These are phyloP conservation scores for Phialophora expanda DNA, from an alignment of 2,329 filamentous ascomycete species.

Conservation along the genomic window DNA sequence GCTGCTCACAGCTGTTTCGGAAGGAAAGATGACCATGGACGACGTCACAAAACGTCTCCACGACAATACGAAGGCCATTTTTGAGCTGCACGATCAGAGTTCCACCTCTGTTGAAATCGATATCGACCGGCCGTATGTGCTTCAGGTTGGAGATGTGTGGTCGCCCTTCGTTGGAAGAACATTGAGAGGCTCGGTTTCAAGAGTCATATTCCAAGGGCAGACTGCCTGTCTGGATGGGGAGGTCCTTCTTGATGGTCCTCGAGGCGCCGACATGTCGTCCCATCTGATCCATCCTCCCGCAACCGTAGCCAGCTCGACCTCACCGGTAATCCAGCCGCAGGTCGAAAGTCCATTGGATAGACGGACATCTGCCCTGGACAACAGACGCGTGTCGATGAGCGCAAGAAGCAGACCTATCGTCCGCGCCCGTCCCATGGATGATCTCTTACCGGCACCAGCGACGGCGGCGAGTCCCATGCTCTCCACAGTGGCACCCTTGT, in stretches of 20 bases:
- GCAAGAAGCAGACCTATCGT: conserved; percentile 34
- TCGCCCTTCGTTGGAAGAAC: conserved; percentile 73
- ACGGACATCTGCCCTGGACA: conserved; percentile 32
- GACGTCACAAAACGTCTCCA: conserved; percentile 74
- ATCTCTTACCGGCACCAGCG: conserved; percentile 32
- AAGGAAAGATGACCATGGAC: conserved; percentile 74
- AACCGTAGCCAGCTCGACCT: conserved; percentile 57
- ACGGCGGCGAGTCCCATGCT: conserved; percentile 38
- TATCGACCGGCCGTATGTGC: conserved; percentile 71
- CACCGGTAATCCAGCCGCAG: conserved; percentile 48
- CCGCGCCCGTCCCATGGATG: conserved; percentile 35
- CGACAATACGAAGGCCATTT: conserved; percentile 79
- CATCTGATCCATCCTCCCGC: conserved; percentile 61
- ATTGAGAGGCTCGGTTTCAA: conserved; percentile 72
- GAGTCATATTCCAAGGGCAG: conserved; percentile 75
- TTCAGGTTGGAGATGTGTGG: conserved; percentile 62
- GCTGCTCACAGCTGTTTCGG: conserved; percentile 74
- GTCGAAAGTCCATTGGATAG: conserved; percentile 47
- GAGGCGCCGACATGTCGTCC: conserved; percentile 77
- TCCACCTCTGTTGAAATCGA: conserved; percentile 76
- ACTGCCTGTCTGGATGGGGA: conserved; percentile 77
- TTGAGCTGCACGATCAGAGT: conserved; percentile 80
- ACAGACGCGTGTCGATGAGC: conserved; percentile 37
- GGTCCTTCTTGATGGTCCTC: conserved; percentile 60
- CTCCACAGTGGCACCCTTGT: conserved; percentile 25